phyloP scores from a whole-genome alignment of 1,284 basidiomycete species.

The Filobasidium uniguttulatum region DNA sequence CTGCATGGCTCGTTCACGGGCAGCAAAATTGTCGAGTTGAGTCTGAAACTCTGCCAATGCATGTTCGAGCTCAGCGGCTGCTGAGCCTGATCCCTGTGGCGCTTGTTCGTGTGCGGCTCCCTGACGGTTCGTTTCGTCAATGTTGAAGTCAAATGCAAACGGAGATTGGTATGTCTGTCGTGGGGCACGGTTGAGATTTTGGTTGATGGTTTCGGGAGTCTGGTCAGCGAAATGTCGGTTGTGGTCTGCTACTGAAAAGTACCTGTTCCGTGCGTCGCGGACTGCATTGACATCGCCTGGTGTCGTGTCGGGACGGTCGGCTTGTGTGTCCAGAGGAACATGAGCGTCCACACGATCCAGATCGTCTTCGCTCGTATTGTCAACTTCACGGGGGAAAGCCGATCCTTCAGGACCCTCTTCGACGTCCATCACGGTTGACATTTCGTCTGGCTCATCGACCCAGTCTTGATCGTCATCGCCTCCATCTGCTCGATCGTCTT shows the following conservation, averaged over 20 bases:
- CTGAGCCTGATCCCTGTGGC: no score
- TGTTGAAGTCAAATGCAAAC: neutral
- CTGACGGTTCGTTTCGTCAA: neutral
- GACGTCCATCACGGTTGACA: neutral
- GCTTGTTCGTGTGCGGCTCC: neutral
- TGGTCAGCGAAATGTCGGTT: slow-evolving; percentile 4
- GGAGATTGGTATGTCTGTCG: neutral
- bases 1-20: no score
- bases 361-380: neutral
- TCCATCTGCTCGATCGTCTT: neutral
- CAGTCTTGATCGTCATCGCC: slow-evolving; percentile 16
- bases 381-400: neutral
- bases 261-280: slow-evolving; percentile 5
- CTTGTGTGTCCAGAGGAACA: neutral
- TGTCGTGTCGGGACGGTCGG: neutral
- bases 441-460: slow-evolving; percentile 6
- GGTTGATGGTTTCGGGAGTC: neutral
- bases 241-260: slow-evolving; percentile 7
- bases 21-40: no score
- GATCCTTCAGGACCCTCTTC: slow-evolving; percentile 4
- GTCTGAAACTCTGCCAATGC: no score
- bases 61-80: no score
- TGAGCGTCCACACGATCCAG: neutral
- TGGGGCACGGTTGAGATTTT: neutral
- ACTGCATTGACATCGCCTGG: neutral